Evolutionary conservation across 2,329 filamentous ascomycete species (phyloP).

Genomic region (Alternaria sp.): DNA sequence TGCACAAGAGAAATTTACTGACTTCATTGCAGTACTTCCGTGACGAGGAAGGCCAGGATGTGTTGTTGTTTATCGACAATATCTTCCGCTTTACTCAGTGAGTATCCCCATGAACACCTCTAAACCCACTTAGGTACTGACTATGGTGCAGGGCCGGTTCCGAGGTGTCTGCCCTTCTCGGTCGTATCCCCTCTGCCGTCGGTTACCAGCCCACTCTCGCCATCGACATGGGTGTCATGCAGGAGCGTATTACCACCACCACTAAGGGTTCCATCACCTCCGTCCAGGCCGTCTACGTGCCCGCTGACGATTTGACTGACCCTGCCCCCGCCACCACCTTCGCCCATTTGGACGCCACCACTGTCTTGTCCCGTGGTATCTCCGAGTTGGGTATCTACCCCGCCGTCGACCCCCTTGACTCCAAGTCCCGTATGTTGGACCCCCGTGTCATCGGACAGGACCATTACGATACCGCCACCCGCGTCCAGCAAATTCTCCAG

Average conservation of each 20-base stretch:
- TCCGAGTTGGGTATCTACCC: slow-evolving; percentile 99
- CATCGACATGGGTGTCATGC: slow-evolving; percentile 65
- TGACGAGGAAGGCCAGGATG: slow-evolving; percentile 85
- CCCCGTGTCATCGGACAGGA: slow-evolving; percentile 98
- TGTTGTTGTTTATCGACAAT: slow-evolving; percentile 99
- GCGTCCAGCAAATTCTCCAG: slow-evolving; percentile 99
- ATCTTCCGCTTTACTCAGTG: slow-evolving; percentile 75
- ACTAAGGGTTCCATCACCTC: slow-evolving; percentile 99
- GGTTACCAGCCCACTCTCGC: slow-evolving; percentile 74
- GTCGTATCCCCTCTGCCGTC: slow-evolving; percentile 99
- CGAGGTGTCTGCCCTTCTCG: slow-evolving; percentile 98
- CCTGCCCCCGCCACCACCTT: slow-evolving; percentile 99
- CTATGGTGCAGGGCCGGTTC: slow-evolving; percentile 78
- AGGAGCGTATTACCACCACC: slow-evolving; percentile 99
- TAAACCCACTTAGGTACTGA: background rate
- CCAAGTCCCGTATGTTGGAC: slow-evolving; percentile 99
- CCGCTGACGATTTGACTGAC: slow-evolving; percentile 99
- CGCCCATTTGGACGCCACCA: slow-evolving; percentile 99
- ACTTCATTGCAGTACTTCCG: slow-evolving; percentile 82
- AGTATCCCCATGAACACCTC: background rate
- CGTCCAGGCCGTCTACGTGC: slow-evolving; percentile 99
- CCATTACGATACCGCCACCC: slow-evolving; percentile 93
- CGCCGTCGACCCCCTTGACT: slow-evolving; percentile 99
- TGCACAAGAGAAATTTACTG: background rate
- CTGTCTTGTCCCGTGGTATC: slow-evolving; percentile 99